Evolutionary conservation across 805 yeast species (phyloP).

Genomic region (Cyberlindnera lachancei): DNA sequence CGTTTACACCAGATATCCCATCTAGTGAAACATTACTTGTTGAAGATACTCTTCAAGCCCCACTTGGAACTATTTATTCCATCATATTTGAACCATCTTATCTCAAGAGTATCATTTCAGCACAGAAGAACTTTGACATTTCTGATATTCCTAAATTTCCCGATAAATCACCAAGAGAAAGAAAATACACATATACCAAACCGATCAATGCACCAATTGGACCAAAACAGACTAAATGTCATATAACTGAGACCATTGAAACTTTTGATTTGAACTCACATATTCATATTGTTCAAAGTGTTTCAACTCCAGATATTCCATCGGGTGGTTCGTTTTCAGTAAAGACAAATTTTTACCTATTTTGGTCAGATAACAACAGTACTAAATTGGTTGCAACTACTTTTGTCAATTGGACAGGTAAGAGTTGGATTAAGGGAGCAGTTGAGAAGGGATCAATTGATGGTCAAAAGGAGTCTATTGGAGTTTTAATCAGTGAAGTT

Average conservation of each 20-base stretch:
- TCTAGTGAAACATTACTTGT: conserved; percentile 44
- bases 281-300: conserved; percentile 52
- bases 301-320: conserved; percentile 90
- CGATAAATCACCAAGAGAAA: conserved; percentile 22
- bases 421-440: conserved; percentile 69
- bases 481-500: conserved; percentile 36
- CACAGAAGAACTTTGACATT: conserved; percentile 57
- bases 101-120: conserved; percentile 37
- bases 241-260: conserved; percentile 51
- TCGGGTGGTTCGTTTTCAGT: conserved; percentile 68
- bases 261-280: conserved; percentile 46
- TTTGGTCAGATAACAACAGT: conserved; percentile 55
- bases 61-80: conserved; percentile 55
- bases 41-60: conserved; percentile 48
- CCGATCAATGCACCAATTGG: conserved; percentile 80
- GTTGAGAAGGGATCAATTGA: conserved; percentile 70
- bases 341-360: conserved; percentile 46
- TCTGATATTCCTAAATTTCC: conserved; percentile 36
- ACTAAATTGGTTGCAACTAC: conserved; percentile 51
- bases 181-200: conserved; percentile 62
- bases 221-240: conserved; percentile 81
- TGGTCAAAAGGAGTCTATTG: conserved; percentile 60
- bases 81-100: conserved; percentile 51
- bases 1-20: conserved; percentile 33
- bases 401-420: conserved; percentile 62